These are phyloP conservation scores for Paramarasmius palmivorus DNA, from an alignment of 1,284 basidiomycete genomes.

Conservation along the genomic window DNA sequence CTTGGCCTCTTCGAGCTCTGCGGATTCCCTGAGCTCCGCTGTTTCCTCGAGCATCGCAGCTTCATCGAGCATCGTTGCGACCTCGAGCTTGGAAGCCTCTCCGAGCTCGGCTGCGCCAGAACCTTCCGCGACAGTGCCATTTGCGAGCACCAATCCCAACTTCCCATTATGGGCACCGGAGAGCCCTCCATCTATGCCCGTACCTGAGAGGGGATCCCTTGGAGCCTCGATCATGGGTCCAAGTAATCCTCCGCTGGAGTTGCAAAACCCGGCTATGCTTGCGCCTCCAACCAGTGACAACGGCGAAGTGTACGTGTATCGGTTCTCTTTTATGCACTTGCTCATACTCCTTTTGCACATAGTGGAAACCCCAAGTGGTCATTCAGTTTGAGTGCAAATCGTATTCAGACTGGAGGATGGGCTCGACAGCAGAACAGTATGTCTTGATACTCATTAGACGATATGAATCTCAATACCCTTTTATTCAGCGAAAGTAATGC, in stretches of 20 bases:
- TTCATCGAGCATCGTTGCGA: no score
- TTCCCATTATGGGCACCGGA: slow-evolving; percentile 28
- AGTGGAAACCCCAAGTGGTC: slow-evolving; percentile 66
- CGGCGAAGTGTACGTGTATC: slow-evolving; percentile 46
- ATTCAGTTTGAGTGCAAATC: slow-evolving; percentile 55
- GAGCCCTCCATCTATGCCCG: slow-evolving; percentile 24
- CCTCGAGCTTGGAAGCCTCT: no score
- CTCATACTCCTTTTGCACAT: no score
- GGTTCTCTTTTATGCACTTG: slow-evolving; percentile 4
- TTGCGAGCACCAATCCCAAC: slow-evolving; percentile 24
- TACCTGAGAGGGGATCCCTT: slow-evolving; percentile 36
- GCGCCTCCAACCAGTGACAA: slow-evolving; percentile 56
- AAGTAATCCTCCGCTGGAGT: slow-evolving; percentile 45
- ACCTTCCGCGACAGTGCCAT: slow-evolving; percentile 11
- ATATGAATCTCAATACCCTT: slow-evolving; percentile 7
- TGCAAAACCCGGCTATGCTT: slow-evolving; percentile 48
- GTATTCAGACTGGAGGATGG: slow-evolving; percentile 58
- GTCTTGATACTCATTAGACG: slow-evolving; percentile 28
- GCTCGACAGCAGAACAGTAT: slow-evolving; percentile 53
- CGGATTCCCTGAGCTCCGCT: no score
- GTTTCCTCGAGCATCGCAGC: no score
- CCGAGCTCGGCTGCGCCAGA: background rate
- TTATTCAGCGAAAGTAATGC: slow-evolving; percentile 26
- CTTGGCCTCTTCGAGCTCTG: background rate
- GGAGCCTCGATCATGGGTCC: slow-evolving; percentile 49